Conservation (phyloP, 2,329 filamentous ascomycete species). For the Aspergillus sclerotialis region DNA sequence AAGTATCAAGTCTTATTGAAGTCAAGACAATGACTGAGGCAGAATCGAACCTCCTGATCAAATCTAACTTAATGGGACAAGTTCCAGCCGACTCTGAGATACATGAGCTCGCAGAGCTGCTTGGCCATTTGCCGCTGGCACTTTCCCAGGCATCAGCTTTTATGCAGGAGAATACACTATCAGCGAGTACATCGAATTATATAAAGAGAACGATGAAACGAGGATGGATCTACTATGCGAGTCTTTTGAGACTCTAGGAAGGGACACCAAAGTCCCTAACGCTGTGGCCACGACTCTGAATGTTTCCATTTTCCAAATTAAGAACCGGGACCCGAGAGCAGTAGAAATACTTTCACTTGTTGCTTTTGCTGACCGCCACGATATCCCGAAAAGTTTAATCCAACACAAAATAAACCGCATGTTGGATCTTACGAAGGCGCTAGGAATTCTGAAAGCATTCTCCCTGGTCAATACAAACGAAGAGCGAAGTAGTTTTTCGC, state of each 20-base stretch:
- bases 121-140: conserved; percentile 7
- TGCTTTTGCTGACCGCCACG: conserved; percentile 6
- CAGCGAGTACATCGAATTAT: conserved; percentile 9
- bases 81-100: conserved; percentile 5
- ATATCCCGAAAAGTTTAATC: conserved; percentile 6
- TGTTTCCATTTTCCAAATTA: conserved; percentile 8
- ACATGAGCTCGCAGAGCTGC: conserved; percentile 3
- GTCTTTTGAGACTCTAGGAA: conserved; percentile 7
- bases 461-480: conserved; percentile 5
- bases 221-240: conserved; percentile 9
- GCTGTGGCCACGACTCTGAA: conserved; percentile 9
- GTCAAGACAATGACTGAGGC: conserved; percentile 6
- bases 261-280: conserved; percentile 6
- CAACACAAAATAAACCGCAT: conserved; percentile 3
- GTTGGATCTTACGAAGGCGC: conserved; percentile 5
- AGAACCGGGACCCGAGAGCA: conserved; percentile 4
- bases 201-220: conserved; percentile 9
- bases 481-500: conserved; percentile 4
- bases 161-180: conserved; percentile 9
- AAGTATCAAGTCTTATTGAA: conserved; percentile 4
- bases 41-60: conserved; percentile 6
- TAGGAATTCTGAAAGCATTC: conserved; percentile 8
- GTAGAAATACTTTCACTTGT: conserved; percentile 5
- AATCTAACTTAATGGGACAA: conserved; percentile 3
- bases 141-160: conserved; percentile 8